Percentiles rank a stretch among this genome's conserved stretches.
Conservation (phyloP, 1,284 basidiomycete genomes). For the Boletus albobrunnescens region DNA sequence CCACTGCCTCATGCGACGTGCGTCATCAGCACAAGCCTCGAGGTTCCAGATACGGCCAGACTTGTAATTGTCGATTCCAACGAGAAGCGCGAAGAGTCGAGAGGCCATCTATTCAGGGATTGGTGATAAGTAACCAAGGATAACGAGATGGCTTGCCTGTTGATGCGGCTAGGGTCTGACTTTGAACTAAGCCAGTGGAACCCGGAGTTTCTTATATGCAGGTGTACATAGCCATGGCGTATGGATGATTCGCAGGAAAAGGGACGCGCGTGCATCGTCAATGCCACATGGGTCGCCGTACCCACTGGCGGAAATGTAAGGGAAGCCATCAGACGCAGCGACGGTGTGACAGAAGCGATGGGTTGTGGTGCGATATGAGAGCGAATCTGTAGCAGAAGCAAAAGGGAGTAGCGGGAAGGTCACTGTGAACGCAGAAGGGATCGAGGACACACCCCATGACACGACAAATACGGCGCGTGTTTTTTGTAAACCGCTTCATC, state of each 20-base stretch:
- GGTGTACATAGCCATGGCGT: slow-evolving; percentile 10
- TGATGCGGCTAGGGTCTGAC: slow-evolving; percentile 4
- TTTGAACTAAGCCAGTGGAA: not conserved
- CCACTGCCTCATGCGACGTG: slow-evolving; percentile 52
- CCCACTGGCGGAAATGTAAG: slow-evolving; percentile 23
- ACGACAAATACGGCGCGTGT: slow-evolving; percentile 1
- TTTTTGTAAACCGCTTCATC: slow-evolving; percentile 10
- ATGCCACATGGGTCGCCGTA: slow-evolving; percentile 4
- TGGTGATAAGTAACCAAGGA: slow-evolving; percentile 6
- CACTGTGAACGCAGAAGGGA: slow-evolving; percentile 1
- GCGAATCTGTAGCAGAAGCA: slow-evolving; percentile 14
- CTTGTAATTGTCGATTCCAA: slow-evolving; percentile 64
- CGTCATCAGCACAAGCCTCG: slow-evolving; percentile 58
- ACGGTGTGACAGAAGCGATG: slow-evolving; percentile 2
- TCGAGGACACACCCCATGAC: not conserved
- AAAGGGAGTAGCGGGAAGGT: slow-evolving; percentile 2
- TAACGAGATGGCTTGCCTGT: slow-evolving; percentile 8
- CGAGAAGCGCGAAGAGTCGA: slow-evolving; percentile 56
- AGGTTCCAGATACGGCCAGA: slow-evolving; percentile 62
- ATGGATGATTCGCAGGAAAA: not conserved
- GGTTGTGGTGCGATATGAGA: not conserved
- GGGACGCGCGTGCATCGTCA: slow-evolving; percentile 2
- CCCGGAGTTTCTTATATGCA: slow-evolving; percentile 23
- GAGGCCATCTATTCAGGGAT: slow-evolving; percentile 36
- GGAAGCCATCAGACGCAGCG: slow-evolving; percentile 20